Base-by-base conservation (phyloP, 352 stramenopile genomes). In the Phytophthora lateralis region DNA sequence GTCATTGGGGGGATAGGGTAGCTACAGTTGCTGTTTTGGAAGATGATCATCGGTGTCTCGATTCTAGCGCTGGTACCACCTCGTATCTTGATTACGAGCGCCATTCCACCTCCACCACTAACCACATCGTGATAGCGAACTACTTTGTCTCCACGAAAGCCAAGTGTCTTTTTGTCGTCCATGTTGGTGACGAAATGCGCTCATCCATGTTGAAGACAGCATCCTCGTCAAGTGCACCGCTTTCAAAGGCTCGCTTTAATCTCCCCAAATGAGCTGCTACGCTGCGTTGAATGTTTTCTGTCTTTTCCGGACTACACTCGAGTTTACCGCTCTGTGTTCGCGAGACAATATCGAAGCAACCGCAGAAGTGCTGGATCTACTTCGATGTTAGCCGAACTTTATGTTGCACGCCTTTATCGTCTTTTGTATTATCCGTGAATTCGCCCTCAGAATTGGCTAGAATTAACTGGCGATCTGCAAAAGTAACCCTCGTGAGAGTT, bases 181-280 rank as follows among this genome's bases (percentile, higher is more conserved):
- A 54, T 44, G 18, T 43, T 54, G 8, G 30, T 6, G 6, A 42
- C 46, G 14, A 54, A 54, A 54, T 54, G 30, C 3, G 30, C 10
- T 34, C 17, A 54, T 54, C 46, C 46, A 54, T 54, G 20, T 55
- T 55, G 32, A 44, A 55, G 4, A 35, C 12, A 12, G 9, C 2
- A 11, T 34, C 14, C 9, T 15, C 2, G 7, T 55, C 47, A 7
- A 55, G 10, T 37, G 17, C 2, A 14, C 32, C 18, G 9, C 17
- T 14, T 2, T 55, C 32, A 21, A 55, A 55, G 11, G 11, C 24
- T 4, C 8, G 32, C 18, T 55, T 55, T 12, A 45, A 18, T 2
- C 12, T 12, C 4, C 47, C 47, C 3, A 44, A 32, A 35, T 55
- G 32, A 2, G n/a, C 17, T 42, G 46, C 46, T 11, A 53, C 29